Conservation (phyloP, 345 rosid species). For the Bruguiera parviflora region DNA sequence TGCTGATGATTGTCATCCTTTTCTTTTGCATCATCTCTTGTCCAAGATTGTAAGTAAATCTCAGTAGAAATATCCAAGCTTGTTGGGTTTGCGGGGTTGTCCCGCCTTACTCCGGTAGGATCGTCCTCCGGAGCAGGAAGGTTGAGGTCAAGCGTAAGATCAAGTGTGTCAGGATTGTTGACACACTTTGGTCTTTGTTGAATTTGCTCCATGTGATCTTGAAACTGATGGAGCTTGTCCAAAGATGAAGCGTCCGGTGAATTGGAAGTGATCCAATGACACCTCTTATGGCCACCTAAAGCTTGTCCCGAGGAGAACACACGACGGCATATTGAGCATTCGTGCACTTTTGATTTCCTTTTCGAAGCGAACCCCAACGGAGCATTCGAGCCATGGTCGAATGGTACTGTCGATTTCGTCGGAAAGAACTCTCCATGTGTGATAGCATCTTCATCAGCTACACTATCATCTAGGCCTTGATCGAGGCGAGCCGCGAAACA, state of each 20-base stretch:
- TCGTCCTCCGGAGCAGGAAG: slow-evolving; percentile 48
- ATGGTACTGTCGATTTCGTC: slow-evolving; percentile 31
- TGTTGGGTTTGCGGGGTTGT: slow-evolving; percentile 12
- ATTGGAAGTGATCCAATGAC: slow-evolving; percentile 94
- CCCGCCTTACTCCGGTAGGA: slow-evolving; percentile 10
- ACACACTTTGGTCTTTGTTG: slow-evolving; percentile 42
- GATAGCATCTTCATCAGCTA: slow-evolving; percentile 43
- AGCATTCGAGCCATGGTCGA: slow-evolving; percentile 37
- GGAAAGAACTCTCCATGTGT: slow-evolving; percentile 50
- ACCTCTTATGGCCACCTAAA: slow-evolving; percentile 92
- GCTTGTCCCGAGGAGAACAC: slow-evolving; percentile 96
- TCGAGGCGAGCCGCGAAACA: slow-evolving; percentile 80
- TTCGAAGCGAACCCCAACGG: slow-evolving; percentile 39
- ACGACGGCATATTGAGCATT: slow-evolving; percentile 89
- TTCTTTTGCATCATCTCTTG: slow-evolving; percentile 31
- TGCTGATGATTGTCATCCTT: slow-evolving; percentile 16
- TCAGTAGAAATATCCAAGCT: slow-evolving; percentile 33
- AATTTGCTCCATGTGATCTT: slow-evolving; percentile 48
- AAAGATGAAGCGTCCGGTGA: slow-evolving; percentile 47
- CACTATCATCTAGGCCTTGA: slow-evolving; percentile 30
- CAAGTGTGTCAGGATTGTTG: slow-evolving; percentile 35
- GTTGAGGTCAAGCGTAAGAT: slow-evolving; percentile 65
- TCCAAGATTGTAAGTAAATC: slow-evolving; percentile 45
- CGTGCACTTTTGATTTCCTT: slow-evolving; percentile 76
- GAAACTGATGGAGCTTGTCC: slow-evolving; percentile 51